Base-by-base conservation (phyloP, 352 stramenopile species). In the Pythium insidiosum region DNA sequence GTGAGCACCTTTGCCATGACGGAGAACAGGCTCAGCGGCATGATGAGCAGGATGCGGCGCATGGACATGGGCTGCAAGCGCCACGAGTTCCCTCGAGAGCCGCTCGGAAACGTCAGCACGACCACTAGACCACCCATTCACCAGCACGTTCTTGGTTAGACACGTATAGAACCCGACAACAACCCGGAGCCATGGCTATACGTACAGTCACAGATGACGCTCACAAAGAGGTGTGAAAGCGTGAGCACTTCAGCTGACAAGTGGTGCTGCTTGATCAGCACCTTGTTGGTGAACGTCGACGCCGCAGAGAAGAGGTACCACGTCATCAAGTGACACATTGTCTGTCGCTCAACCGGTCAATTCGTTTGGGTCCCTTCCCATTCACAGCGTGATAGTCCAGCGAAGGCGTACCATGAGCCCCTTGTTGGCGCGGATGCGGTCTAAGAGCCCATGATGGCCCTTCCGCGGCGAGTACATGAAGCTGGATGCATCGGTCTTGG, bases 221-320 rank as follows among this genome's bases (percentile, higher is more conserved):
- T 84, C 35, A 93, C 58, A 39, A 90, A 86, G 39, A 88, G 66
- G 25, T 91, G 81, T 44, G 73, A 88, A 49, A 93, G 80, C 23
- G 77, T 91, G 52, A 93, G 70, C 71, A 85, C 85, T 52, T 90
- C 78, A 23, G 75, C 78, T 38, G 78, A 88, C 18, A 93, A 63
- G 38, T 88, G 77, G 47, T 93, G 66, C 62, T 93, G 68, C 56
- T 93, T 93, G 62, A 93, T 89, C 39, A 93, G 48, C 28, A 84
- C 62, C 37, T 88, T 90, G 59, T 93, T 93, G 18, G 74, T 90
- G 57, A 93, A 93, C 16, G 80, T 93, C 37, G 77, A 58, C 5
- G 57, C 58, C 10, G 75, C 78, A 44, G 80, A 90, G 61, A 93
- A 93, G 44, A 80, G 65, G 44, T 93, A 90, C 80, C 80, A 93